phyloP scores from a whole-genome alignment of 1,284 basidiomycete genomes.

The Rhodotorula sp. region DNA sequence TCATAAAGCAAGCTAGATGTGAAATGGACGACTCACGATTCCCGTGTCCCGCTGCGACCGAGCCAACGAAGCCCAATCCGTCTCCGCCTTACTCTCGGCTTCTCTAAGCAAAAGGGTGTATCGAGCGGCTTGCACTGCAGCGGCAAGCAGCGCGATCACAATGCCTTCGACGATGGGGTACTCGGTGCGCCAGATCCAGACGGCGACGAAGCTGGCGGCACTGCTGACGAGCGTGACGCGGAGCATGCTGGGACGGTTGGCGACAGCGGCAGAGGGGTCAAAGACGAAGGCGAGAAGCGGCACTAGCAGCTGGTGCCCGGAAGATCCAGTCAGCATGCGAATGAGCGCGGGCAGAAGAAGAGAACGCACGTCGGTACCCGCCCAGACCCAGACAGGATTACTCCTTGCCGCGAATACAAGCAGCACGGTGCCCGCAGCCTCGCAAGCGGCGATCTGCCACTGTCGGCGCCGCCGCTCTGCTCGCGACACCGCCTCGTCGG shows the following conservation, averaged over 20 bases:
- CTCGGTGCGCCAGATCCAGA: neutral
- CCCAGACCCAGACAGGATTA: neutral
- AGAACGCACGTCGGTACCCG: neutral
- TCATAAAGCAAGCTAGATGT: neutral
- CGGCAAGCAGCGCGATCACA: neutral
- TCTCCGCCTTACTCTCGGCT: neutral
- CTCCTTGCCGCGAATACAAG: neutral
- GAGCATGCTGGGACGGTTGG: neutral
- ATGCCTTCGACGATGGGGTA: neutral
- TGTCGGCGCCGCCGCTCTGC: neutral
- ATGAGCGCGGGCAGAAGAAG: neutral
- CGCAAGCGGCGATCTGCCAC: neutral
- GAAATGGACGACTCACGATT: neutral
- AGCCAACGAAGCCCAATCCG: too few species aligned
- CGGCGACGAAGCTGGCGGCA: neutral
- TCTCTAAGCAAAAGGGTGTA: neutral
- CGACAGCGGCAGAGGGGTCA: rapidly evolving
- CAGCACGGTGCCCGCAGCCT: neutral
- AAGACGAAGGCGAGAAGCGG: neutral
- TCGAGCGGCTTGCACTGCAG: neutral
- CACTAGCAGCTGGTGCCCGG: neutral
- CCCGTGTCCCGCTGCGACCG: neutral
- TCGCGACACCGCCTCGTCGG: neutral
- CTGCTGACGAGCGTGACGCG: neutral
- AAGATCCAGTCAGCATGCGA: neutral